phyloP scores from a whole-genome alignment of 2,329 filamentous ascomycete genomes.

The Aspergillus ustus region DNA sequence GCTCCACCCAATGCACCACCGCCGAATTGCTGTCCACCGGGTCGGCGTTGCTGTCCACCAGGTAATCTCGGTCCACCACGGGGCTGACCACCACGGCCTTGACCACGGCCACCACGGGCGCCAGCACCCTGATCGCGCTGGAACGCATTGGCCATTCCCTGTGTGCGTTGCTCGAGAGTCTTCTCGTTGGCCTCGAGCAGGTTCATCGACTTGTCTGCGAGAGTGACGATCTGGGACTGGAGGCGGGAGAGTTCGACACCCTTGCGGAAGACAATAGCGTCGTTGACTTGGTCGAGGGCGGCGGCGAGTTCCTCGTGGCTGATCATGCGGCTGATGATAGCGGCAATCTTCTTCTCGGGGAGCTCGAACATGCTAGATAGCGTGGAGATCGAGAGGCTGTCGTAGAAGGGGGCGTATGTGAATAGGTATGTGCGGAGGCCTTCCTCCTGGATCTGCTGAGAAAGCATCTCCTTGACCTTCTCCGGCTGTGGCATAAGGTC shows the following conservation, averaged over 20 bases:
- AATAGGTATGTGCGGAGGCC: constrained; percentile 97
- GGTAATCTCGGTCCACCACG: constrained; percentile 44
- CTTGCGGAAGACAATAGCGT: constrained; percentile 98
- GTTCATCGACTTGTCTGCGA: constrained; percentile 93
- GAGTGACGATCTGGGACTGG: constrained; percentile 89
- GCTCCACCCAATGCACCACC: constrained; percentile 57
- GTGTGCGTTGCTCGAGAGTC: constrained; percentile 93
- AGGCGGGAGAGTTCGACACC: constrained; percentile 96
- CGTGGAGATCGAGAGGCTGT: constrained; percentile 86
- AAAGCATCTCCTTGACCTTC: constrained; percentile 95
- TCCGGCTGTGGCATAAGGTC: constrained; percentile 92
- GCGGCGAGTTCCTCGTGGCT: constrained; percentile 97
- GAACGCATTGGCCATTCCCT: constrained; percentile 93
- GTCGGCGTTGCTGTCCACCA: constrained; percentile 48
- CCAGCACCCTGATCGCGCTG: constrained; percentile 85
- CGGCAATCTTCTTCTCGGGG: constrained; percentile 84
- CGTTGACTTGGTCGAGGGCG: constrained; percentile 95
- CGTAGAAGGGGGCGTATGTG: constrained; percentile 99
- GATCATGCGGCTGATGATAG: constrained; percentile 98
- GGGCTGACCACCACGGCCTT: constrained; percentile 43
- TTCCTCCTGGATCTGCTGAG: constrained; percentile 98
- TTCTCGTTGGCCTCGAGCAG: constrained; percentile 98
- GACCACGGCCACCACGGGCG: constrained; percentile 66
- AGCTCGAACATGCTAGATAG: constrained; percentile 96
- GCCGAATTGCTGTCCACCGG: constrained; percentile 55